phyloP scores from a whole-genome alignment of 2,329 filamentous ascomycete genomes.

The Pseudogymnoascus sp. region DNA sequence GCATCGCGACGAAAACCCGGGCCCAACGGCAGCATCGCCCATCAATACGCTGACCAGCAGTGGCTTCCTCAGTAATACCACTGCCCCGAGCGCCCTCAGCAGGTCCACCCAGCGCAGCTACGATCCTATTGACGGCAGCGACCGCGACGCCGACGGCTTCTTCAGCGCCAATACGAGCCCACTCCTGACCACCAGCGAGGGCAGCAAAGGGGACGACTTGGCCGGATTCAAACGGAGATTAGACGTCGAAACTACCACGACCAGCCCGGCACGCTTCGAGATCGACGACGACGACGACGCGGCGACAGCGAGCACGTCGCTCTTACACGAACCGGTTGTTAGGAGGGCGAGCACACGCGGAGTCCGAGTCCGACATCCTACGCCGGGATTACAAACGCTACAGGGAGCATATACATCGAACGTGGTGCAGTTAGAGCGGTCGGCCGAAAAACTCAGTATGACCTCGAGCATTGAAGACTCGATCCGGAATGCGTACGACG shows the following conservation, averaged over 20 bases:
- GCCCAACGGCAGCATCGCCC: background rate
- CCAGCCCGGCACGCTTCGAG: constrained; percentile 6
- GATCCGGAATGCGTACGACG: constrained; percentile 63
- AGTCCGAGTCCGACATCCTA: constrained; percentile 43
- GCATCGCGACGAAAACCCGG: background rate
- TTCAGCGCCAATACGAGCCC: constrained; percentile 5
- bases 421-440: constrained; percentile 66
- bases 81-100: background rate
- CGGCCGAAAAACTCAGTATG: constrained; percentile 65
- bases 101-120: constrained; percentile 1
- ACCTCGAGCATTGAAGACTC: constrained; percentile 69
- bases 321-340: background rate
- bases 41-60: background rate
- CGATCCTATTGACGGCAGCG: background rate
- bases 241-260: background rate
- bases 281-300: background rate
- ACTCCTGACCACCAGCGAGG: background rate
- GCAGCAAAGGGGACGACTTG: background rate
- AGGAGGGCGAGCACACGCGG: background rate
- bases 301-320: background rate
- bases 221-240: background rate
- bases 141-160: background rate
- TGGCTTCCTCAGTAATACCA: background rate
- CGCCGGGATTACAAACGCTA: constrained; percentile 53
- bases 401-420: constrained; percentile 57